These are phyloP conservation scores for Inonotus obliquus DNA, from an alignment of 1,284 basidiomycete genomes.

Conservation along the genomic window DNA sequence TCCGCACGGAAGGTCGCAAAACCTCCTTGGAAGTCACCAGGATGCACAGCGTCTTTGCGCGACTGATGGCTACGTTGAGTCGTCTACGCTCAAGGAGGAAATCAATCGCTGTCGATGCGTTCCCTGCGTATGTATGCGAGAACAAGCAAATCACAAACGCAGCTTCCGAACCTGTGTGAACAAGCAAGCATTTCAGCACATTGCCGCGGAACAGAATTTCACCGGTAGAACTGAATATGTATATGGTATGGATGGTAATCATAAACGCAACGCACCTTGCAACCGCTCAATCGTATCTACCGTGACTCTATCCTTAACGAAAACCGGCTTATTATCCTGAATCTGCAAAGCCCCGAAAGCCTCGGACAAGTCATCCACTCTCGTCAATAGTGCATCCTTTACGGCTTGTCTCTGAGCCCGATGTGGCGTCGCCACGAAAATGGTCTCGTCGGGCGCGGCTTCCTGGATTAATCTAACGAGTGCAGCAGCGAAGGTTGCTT, in stretches of 20 bases:
- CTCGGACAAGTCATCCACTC: conserved; percentile 17
- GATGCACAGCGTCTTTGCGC: conserved; percentile 45
- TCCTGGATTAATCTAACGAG: conserved; percentile 34
- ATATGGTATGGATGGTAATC: too few relatives aligned
- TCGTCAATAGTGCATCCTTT: conserved; percentile 31
- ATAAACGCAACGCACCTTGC: conserved; percentile 37
- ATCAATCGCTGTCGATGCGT: conserved; percentile 28
- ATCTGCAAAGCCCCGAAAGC: conserved; percentile 12
- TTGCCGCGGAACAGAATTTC: too few relatives aligned
- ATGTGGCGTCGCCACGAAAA: conserved; percentile 48
- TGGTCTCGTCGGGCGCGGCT: conserved; percentile 37
- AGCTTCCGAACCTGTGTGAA: conserved; percentile 45
- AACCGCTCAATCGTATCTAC: conserved; percentile 46
- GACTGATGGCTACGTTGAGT: conserved; percentile 47
- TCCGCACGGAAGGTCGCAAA: conserved; percentile 37
- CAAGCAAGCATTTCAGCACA: too few relatives aligned
- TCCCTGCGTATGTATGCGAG: conserved; percentile 37
- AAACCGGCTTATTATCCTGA: not conserved
- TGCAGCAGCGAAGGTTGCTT: conserved; percentile 41
- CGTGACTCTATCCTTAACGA: conserved; percentile 28
- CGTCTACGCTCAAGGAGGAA: conserved; percentile 43
- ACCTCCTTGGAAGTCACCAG: conserved; percentile 40
- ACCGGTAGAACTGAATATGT: too few relatives aligned
- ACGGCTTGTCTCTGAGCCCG: conserved; percentile 45
- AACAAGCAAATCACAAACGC: conserved; percentile 47